Evolutionary conservation across 192 early-diverging fungal genomes (phyloP).

Genomic region (Coemansia sp.): DNA sequence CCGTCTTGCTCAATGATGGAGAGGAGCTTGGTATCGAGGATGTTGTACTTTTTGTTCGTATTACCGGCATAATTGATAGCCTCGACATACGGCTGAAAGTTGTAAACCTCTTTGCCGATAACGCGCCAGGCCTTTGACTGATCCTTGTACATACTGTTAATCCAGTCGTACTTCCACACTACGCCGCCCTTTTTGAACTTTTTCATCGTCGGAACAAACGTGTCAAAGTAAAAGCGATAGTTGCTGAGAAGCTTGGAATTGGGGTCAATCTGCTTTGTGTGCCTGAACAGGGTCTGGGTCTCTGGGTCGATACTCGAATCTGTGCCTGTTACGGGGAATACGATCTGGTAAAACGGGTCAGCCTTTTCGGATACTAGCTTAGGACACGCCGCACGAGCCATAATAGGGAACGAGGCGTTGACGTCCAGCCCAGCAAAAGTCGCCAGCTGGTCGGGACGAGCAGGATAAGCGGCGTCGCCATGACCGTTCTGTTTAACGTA

Average conservation of each 20-base stretch:
- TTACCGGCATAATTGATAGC: slow-evolving; percentile 21
- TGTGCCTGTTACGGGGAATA: slow-evolving; percentile 18
- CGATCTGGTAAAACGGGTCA: slow-evolving; percentile 32
- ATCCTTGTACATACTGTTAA: slow-evolving; percentile 58
- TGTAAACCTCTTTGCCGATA: slow-evolving; percentile 68
- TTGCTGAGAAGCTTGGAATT: slow-evolving; percentile 28
- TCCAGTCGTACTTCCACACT: slow-evolving; percentile 59
- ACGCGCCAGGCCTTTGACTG: slow-evolving; percentile 57
- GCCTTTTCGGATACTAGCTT: slow-evolving; percentile 27
- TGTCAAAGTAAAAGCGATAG: slow-evolving; percentile 24
- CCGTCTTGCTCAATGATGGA: slow-evolving; percentile 38
- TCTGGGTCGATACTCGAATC: slow-evolving; percentile 11
- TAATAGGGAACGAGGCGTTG: slow-evolving; percentile 66
- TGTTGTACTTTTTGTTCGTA: slow-evolving; percentile 53
- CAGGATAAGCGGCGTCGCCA: slow-evolving; percentile 41
- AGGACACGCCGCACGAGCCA: slow-evolving; percentile 59
- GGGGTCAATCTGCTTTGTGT: slow-evolving; percentile 17
- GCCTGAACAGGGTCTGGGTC: slow-evolving; percentile 25
- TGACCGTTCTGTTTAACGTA: slow-evolving; percentile 41
- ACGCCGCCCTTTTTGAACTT: slow-evolving; percentile 64
- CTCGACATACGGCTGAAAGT: slow-evolving; percentile 63
- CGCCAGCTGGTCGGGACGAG: slow-evolving; percentile 25
- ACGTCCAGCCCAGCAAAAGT: slow-evolving; percentile 50
- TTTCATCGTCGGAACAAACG: slow-evolving; percentile 28
- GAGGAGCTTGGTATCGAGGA: slow-evolving; percentile 51